Evolutionary conservation across 2,329 filamentous ascomycete species (phyloP).

Genomic region (Fusarium pininemorale): DNA sequence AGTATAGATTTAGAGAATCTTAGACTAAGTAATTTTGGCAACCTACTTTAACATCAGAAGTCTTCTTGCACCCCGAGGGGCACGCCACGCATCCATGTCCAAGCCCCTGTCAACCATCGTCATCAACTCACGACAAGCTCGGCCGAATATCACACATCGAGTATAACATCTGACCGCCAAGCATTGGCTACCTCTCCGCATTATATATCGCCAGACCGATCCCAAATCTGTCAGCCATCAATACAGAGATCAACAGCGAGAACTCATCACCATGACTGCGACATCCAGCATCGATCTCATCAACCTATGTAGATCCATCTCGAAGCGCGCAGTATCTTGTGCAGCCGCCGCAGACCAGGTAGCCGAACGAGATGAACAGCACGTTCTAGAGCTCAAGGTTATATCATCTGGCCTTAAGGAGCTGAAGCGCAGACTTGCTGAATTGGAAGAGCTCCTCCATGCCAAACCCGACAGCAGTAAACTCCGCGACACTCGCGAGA

Average conservation of each 20-base stretch:
- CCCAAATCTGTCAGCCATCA: background rate
- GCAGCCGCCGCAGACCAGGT: background rate
- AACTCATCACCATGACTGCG: background rate
- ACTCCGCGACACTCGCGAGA: background rate
- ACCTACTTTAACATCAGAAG: too few species aligned
- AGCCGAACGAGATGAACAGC: background rate
- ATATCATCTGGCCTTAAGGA: background rate
- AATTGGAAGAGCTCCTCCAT: background rate
- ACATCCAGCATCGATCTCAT: background rate
- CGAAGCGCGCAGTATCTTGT: background rate
- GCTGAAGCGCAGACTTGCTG: background rate
- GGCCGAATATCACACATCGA: background rate
- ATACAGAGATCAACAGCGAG: background rate
- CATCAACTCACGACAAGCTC: background rate
- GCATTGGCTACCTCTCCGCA: background rate
- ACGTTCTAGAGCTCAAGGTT: background rate
- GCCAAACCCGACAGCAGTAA: background rate
- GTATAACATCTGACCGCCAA: background rate
- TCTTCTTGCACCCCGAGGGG: too few species aligned
- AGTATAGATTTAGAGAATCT: too few species aligned
- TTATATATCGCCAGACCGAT: background rate
- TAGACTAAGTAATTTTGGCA: too few species aligned
- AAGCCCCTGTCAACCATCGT: background rate
- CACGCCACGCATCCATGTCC: background rate
- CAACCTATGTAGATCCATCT: background rate